These are phyloP conservation scores for Salpingoeca rosetta DNA, from an alignment of 78 protist genomes.

Conservation along the genomic window DNA sequence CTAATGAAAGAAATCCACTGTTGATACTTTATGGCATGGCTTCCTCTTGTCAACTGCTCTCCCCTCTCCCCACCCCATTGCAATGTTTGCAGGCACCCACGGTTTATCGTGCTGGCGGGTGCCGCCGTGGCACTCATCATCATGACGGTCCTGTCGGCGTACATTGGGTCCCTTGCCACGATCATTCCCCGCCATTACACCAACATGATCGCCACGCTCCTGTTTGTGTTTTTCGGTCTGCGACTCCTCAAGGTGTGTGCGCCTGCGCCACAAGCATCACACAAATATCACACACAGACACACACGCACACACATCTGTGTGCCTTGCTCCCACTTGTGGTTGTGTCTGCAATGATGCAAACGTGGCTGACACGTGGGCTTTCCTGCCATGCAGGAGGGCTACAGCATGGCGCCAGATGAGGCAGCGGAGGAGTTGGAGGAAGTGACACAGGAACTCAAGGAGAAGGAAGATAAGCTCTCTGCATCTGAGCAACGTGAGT, in stretches of 20 bases:
- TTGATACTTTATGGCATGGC: too few species aligned
- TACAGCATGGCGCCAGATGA: constrained; percentile 13
- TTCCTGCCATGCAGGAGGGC: constrained; percentile 18
- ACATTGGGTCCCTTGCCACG: constrained; percentile 43
- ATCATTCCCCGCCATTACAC: constrained; percentile 40
- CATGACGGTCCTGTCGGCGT: constrained; percentile 51
- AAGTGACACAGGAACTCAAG: constrained; percentile 20
- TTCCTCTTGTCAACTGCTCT: not conserved
- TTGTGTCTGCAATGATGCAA: too few species aligned
- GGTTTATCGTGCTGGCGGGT: constrained; percentile 30
- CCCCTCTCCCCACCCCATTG: not conserved
- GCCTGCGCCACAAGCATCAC: too few species aligned
- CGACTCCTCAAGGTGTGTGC: constrained; percentile 17
- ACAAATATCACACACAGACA: too few species aligned
- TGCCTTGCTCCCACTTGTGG: too few species aligned
- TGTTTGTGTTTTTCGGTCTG: constrained; percentile 49
- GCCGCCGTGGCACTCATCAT: constrained; percentile 51
- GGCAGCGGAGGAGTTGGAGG: constrained; percentile 42
- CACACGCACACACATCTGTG: too few species aligned
- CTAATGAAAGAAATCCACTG: too few species aligned
- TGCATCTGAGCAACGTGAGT: not conserved
- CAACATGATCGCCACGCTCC: constrained; percentile 33
- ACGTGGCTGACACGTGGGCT: too few species aligned
- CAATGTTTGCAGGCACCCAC: constrained; percentile 14
- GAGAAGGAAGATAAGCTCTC: constrained; percentile 14